Percentiles rank a stretch among this genome's conserved stretches.
Conservation (phyloP, 129 eudicot species). For the Escallonia rubra region DNA sequence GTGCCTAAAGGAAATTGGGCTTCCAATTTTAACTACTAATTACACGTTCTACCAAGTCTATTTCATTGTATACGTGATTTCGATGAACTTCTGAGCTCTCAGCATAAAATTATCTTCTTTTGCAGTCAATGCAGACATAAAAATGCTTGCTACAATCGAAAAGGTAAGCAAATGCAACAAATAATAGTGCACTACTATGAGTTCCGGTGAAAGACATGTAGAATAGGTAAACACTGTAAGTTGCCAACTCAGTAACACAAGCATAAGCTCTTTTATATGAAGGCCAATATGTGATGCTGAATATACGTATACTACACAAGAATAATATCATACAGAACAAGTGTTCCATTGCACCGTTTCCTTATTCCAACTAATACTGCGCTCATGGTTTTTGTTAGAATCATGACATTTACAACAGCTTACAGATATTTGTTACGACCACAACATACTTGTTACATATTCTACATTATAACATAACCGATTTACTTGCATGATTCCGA, state of each 20-base stretch:
- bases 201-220: not conserved
- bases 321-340: not conserved
- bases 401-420: conserved; percentile 18
- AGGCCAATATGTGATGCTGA: not conserved
- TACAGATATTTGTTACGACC: not conserved
- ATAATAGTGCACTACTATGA: too few relatives aligned
- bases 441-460: not conserved
- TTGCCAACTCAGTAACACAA: not conserved
- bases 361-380: conserved; percentile 2
- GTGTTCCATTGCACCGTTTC: not conserved
- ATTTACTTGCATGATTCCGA: conserved; percentile 9
- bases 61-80: too few relatives aligned
- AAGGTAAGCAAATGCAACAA: too few relatives aligned
- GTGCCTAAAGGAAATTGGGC: too few relatives aligned
- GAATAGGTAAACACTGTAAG: not conserved
- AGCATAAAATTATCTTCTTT: too few relatives aligned
- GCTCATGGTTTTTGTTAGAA: conserved; percentile 1
- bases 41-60: too few relatives aligned
- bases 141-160: too few relatives aligned
- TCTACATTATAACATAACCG: not conserved
- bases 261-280: not conserved
- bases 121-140: too few relatives aligned
- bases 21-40: too few relatives aligned
- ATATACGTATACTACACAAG: not conserved
- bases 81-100: too few relatives aligned